Percentiles rank a stretch among this genome's conserved stretches.
Conservation (phyloP, 768 basidiomycete species). For the Lentinula raphanica region DNA sequence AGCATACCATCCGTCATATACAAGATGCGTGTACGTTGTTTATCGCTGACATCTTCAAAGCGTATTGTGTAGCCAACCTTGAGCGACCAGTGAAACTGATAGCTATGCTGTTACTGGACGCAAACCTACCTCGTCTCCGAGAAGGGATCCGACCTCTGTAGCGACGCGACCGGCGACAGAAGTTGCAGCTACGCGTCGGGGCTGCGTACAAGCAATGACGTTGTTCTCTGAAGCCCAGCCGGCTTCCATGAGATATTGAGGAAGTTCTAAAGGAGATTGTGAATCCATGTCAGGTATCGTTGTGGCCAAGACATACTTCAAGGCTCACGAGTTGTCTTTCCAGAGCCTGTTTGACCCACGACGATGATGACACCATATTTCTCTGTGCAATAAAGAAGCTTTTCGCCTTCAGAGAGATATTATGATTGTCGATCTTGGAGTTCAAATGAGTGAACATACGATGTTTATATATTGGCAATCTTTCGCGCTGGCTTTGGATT, state of each 20-base stretch:
- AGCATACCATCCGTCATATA: conserved; percentile 99
- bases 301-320: conserved; percentile 6
- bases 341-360: conserved; percentile 93
- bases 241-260: conserved; percentile 89
- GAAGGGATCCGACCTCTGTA: conserved; percentile 79
- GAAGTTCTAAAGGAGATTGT: conserved; percentile 60
- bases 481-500: conserved; percentile 71
- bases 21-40: conserved; percentile 80
- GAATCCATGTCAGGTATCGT: conserved; percentile 8
- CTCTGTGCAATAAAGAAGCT: conserved; percentile 80
- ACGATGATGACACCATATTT: conserved; percentile 80
- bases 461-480: conserved; percentile 88
- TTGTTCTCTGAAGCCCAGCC: conserved; percentile 86
- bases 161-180: conserved; percentile 91
- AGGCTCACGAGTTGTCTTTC: conserved; percentile 91
- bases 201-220: conserved; percentile 90
- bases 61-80: conserved; percentile 98
- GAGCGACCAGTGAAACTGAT: conserved; percentile 10
- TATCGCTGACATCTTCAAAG: conserved; percentile 89
- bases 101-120: not conserved
- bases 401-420: conserved; percentile 47
- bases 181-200: conserved; percentile 89
- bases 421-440: not conserved
- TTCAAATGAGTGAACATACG: conserved; percentile 38
- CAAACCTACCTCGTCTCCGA: conserved; percentile 77